phyloP scores from a whole-genome alignment of 2,329 filamentous ascomycete genomes.

The Aspergillus sp. region DNA sequence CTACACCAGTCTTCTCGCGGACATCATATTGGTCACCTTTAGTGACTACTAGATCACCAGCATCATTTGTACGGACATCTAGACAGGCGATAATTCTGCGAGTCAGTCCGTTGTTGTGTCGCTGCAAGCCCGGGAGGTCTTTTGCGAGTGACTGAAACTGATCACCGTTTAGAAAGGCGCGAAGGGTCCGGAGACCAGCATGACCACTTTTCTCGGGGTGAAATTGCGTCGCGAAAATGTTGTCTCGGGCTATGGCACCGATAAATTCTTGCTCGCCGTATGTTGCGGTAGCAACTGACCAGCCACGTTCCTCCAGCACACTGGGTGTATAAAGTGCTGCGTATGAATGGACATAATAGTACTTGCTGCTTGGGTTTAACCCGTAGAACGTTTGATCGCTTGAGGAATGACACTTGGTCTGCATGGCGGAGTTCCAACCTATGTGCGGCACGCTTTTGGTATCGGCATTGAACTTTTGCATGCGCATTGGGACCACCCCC shows the following conservation, averaged over 20 bases:
- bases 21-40: constrained; percentile 99
- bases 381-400: constrained; percentile 68
- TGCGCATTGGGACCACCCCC: constrained; percentile 67
- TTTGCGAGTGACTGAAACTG: constrained; percentile 55
- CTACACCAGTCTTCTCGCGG: constrained; percentile 72
- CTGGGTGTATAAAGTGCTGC: constrained; percentile 73
- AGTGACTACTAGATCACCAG: constrained; percentile 92
- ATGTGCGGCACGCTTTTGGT: constrained; percentile 97
- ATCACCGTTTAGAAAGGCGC: constrained; percentile 78
- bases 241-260: constrained; percentile 81
- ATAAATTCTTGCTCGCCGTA: constrained; percentile 91
- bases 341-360: constrained; percentile 98
- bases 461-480: constrained; percentile 73
- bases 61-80: constrained; percentile 91
- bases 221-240: constrained; percentile 90
- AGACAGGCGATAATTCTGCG: constrained; percentile 91
- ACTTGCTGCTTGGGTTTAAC: constrained; percentile 78
- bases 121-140: constrained; percentile 16
- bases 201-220: constrained; percentile 96
- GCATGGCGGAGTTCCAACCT: constrained; percentile 90
- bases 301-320: constrained; percentile 75
- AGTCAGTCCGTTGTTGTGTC: constrained; percentile 69
- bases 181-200: constrained; percentile 79
- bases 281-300: constrained; percentile 85
- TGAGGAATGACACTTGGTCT: constrained; percentile 40